These are phyloP conservation scores for Globisporangium splendens DNA, from an alignment of 352 stramenopile species.

Conservation along the genomic window DNA sequence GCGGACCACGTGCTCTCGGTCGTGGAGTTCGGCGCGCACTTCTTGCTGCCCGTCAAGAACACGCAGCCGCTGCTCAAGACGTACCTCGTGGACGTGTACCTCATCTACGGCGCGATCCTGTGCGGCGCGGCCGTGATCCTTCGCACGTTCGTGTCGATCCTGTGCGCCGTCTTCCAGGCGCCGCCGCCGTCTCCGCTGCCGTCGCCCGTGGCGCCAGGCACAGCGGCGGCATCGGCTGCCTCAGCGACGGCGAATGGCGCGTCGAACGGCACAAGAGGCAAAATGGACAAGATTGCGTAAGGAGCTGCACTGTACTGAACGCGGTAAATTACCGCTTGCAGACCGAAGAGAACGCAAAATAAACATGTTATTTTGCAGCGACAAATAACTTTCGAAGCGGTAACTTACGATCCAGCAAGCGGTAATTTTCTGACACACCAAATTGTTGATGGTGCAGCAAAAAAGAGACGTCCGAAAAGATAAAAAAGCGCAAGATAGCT, in stretches of 20 bases:
- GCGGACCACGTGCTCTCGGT: slow-evolving; percentile 57
- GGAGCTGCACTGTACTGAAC: background rate
- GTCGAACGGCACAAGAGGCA: too few species aligned
- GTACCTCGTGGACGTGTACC: slow-evolving; percentile 82
- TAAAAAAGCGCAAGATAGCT: too few species aligned
- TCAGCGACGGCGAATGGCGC: background rate
- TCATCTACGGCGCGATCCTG: slow-evolving; percentile 83
- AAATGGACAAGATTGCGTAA: background rate
- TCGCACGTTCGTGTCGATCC: slow-evolving; percentile 66
- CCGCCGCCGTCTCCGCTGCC: slow-evolving; percentile 10
- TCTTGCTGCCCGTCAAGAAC: slow-evolving; percentile 52
- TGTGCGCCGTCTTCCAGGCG: slow-evolving; percentile 64
- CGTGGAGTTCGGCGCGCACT: slow-evolving; percentile 42
- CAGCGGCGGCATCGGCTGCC: too few species aligned
- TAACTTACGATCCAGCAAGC: too few species aligned
- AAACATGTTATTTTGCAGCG: too few species aligned
- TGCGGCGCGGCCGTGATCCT: slow-evolving; percentile 80
- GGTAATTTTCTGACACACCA: too few species aligned
- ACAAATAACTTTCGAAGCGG: too few species aligned
- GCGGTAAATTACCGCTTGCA: background rate
- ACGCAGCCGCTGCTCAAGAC: slow-evolving; percentile 78
- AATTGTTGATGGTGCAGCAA: too few species aligned
- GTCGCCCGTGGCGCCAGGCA: too few species aligned
- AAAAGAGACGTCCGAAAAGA: too few species aligned
- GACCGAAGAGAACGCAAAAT: background rate